A percentile compares a stretch with the other conserved stretches of the same genome.
These are phyloP conservation scores for Priceomyces castillae DNA, from an alignment of 805 yeast species.

Conservation along the genomic window DNA sequence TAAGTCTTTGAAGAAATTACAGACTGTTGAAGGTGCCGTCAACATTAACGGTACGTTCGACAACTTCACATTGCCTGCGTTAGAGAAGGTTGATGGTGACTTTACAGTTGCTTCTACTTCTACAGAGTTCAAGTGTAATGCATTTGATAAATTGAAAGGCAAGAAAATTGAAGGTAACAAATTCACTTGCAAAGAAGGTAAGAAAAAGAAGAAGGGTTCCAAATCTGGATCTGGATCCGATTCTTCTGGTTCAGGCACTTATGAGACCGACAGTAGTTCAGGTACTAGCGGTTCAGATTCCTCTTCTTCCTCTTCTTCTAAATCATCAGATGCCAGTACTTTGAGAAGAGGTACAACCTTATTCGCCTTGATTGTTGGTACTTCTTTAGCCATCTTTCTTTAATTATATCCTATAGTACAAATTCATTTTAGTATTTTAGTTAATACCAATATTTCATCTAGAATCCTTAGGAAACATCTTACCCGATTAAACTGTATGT, in stretches of 20 bases:
- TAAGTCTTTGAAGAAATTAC: conserved; percentile 26
- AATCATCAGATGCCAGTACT: conserved; percentile 18
- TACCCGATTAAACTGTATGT: too few relatives aligned
- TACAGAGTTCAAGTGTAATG: conserved; percentile 37
- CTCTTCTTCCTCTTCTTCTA: conserved; percentile 18
- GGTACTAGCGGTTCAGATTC: conserved; percentile 8
- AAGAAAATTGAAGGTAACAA: conserved; percentile 43
- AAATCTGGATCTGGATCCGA: conserved; percentile 14
- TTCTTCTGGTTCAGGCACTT: conserved; percentile 18
- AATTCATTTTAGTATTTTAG: not conserved
- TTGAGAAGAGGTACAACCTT: conserved; percentile 16
- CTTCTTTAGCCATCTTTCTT: not conserved
- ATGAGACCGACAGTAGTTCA: conserved; percentile 15
- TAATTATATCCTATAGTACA: not conserved
- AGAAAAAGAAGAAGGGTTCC: conserved; percentile 19
- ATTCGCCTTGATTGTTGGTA: conserved; percentile 3
- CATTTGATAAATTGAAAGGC: conserved; percentile 29
- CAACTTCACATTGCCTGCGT: conserved; percentile 37
- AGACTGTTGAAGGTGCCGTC: conserved; percentile 40
- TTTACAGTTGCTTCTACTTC: conserved; percentile 33
- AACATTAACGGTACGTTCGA: conserved; percentile 35
- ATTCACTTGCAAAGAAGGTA: conserved; percentile 39
- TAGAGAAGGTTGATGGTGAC: conserved; percentile 42
- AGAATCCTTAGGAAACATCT: too few relatives aligned
- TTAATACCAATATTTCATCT: too few relatives aligned